Conservation (phyloP, 2,329 filamentous ascomycete species). For the Aspergillus pseudonomiae region DNA sequence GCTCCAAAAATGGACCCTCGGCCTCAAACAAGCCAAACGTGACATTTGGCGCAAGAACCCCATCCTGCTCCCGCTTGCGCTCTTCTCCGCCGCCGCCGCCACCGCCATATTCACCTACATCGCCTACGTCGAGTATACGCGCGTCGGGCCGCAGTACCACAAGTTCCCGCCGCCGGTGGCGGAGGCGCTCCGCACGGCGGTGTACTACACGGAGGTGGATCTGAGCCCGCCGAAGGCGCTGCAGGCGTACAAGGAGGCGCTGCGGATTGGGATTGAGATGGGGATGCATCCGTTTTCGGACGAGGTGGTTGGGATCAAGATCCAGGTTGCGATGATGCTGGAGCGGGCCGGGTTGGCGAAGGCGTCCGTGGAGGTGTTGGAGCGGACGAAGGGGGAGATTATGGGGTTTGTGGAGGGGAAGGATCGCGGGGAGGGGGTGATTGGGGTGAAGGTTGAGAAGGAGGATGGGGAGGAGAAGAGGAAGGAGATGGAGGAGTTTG, state of each 20-base stretch:
- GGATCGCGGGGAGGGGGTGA: slow-evolving; percentile 20
- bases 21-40: slow-evolving; percentile 40
- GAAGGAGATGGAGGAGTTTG: slow-evolving; percentile 30
- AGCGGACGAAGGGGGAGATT: slow-evolving; percentile 73
- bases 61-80: slow-evolving; percentile 44
- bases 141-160: slow-evolving; percentile 44
- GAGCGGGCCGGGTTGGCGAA: slow-evolving; percentile 73
- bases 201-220: slow-evolving; percentile 82
- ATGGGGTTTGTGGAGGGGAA: slow-evolving; percentile 42
- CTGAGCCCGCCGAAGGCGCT: slow-evolving; percentile 76
- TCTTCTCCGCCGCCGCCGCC: slow-evolving; percentile 42
- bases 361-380: slow-evolving; percentile 74
- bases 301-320: slow-evolving; percentile 85
- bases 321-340: slow-evolving; percentile 77
- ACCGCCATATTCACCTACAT: slow-evolving; percentile 43
- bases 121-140: slow-evolving; percentile 47
- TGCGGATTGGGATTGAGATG: slow-evolving; percentile 71
- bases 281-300: slow-evolving; percentile 87
- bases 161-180: slow-evolving; percentile 50
- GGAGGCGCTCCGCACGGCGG: slow-evolving; percentile 72
- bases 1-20: slow-evolving; percentile 34
- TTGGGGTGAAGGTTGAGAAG: slow-evolving; percentile 22
- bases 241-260: slow-evolving; percentile 79
- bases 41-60: slow-evolving; percentile 49
- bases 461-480: slow-evolving; percentile 27